Base-by-base conservation (phyloP, 116 monocot species). In the Phalaenopsis hybrid region DNA sequence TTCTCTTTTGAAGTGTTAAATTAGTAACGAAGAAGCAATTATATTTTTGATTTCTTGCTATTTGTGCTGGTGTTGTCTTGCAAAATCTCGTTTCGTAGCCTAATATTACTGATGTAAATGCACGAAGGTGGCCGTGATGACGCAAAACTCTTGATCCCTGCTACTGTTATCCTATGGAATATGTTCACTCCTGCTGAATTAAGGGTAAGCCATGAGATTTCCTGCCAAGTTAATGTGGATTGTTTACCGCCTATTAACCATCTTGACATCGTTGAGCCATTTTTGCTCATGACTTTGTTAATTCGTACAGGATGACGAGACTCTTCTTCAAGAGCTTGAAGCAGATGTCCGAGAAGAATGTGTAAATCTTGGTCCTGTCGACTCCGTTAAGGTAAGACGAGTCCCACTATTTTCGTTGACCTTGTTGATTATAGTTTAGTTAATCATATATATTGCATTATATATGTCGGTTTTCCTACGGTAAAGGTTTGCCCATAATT, bases 171-270 rank as follows among this genome's bases (percentile, higher is more conserved):
- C 79, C 80, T 99, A 49, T 85, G 92, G 6, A 77, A 99, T 79
- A 99, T 99, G 95, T 95, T 99, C 77, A 81, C 88, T 45, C 99
- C 99, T 84, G 91, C 92, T 78, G 99, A 99, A 84, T 76, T 99
- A 83, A 92, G 95, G 88, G 99, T 99, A 84, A 81, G 81, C 44
- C 11, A 44, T 75, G 11, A 20, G 17, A 44, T 65, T 25, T 72
- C 34, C 31, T 72, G 11, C 72, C 11, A 13, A 13, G 15, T 72
- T 34, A 37, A 17, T 76, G 44, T 21, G 72, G 44, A 34, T 43
- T 43, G 12, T 70, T 11, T 74, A 3, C 2, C 48, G 23, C 49
- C 8, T 21, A 44, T 23, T 49, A 8, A 37, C 44, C 45, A 48
- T 41, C n/a, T 50, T 57, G 11, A 43, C 31, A 74, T 41, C 51